Evolutionary conservation across 148 eudicot genomes (phyloP).

Genomic region (Rhododendron ferrugineum): DNA sequence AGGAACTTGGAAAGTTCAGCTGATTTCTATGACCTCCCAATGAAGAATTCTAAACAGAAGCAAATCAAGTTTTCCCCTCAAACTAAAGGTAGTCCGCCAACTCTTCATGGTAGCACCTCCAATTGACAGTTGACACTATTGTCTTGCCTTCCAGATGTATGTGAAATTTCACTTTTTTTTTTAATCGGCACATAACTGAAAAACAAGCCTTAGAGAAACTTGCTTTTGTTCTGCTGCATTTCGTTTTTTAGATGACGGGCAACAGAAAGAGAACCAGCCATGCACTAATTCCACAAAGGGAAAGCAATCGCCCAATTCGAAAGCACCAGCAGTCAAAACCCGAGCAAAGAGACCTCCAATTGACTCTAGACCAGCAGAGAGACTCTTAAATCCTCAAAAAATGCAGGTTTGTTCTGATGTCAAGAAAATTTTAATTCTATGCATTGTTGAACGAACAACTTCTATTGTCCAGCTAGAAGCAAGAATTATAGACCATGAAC

Average conservation of each 20-base stretch:
- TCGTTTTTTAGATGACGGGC: constrained; percentile 27
- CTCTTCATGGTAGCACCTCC: constrained; percentile 19
- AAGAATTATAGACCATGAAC: constrained; percentile 24
- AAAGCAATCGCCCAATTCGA: constrained; percentile 30
- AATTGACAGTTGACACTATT: constrained; percentile 14
- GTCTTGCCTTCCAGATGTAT: constrained; percentile 22
- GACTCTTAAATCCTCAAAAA: constrained; percentile 27
- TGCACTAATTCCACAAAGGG: constrained; percentile 23
- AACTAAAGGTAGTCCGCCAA: constrained; percentile 8
- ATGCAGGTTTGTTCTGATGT: constrained; percentile 27
- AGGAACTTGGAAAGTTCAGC: not conserved
- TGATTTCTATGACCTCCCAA: constrained; percentile 28
- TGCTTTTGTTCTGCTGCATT: not conserved
- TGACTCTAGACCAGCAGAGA: constrained; percentile 33
- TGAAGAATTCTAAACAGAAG: constrained; percentile 27
- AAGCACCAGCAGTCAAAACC: constrained; percentile 25
- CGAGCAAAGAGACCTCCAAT: constrained; percentile 32
- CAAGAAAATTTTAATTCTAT: not conserved
- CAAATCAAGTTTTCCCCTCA: constrained; percentile 20
- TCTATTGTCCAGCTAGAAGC: constrained; percentile 21
- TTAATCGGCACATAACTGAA: not conserved
- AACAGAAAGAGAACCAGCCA: constrained; percentile 41
- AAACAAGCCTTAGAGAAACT: not conserved
- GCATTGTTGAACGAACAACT: not conserved
- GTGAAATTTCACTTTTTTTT: not conserved